These are phyloP conservation scores for Mycosphaerella arachidis DNA, from an alignment of 2,329 filamentous ascomycete genomes.

Conservation along the genomic window DNA sequence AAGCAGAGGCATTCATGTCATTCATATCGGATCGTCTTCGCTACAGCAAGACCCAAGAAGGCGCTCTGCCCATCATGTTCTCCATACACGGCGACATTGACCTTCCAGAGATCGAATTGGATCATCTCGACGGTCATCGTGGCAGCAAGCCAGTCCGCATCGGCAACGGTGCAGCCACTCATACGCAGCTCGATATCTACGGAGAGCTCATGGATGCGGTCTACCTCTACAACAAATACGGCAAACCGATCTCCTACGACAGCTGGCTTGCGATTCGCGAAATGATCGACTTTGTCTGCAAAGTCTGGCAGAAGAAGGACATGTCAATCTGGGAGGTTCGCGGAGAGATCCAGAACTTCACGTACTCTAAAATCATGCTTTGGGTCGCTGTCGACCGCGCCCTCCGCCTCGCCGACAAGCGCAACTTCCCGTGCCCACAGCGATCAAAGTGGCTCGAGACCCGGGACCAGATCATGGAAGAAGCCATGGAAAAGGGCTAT, in stretches of 20 bases:
- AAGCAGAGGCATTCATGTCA: slow-evolving; percentile 73
- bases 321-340: slow-evolving; percentile 84
- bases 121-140: slow-evolving; percentile 68
- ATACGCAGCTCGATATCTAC: slow-evolving; percentile 70
- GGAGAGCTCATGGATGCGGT: not conserved
- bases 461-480: slow-evolving; percentile 66
- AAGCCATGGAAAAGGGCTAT: slow-evolving; percentile 75
- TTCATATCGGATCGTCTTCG: slow-evolving; percentile 71
- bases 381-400: slow-evolving; percentile 68
- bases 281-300: slow-evolving; percentile 66
- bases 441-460: slow-evolving; percentile 55
- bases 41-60: slow-evolving; percentile 55
- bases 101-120: slow-evolving; percentile 65
- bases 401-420: slow-evolving; percentile 44
- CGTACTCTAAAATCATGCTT: slow-evolving; percentile 78
- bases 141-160: slow-evolving; percentile 68
- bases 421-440: slow-evolving; percentile 67
- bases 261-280: slow-evolving; percentile 68
- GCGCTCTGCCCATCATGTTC: slow-evolving; percentile 74
- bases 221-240: slow-evolving; percentile 1
- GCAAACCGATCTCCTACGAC: slow-evolving; percentile 67
- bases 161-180: slow-evolving; percentile 71
- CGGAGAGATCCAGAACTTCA: slow-evolving; percentile 70
- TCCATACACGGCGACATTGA: slow-evolving; percentile 69
- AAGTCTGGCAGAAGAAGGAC: slow-evolving; percentile 60